phyloP scores from a whole-genome alignment of 768 basidiomycete species.

The Mrakia gelida region DNA sequence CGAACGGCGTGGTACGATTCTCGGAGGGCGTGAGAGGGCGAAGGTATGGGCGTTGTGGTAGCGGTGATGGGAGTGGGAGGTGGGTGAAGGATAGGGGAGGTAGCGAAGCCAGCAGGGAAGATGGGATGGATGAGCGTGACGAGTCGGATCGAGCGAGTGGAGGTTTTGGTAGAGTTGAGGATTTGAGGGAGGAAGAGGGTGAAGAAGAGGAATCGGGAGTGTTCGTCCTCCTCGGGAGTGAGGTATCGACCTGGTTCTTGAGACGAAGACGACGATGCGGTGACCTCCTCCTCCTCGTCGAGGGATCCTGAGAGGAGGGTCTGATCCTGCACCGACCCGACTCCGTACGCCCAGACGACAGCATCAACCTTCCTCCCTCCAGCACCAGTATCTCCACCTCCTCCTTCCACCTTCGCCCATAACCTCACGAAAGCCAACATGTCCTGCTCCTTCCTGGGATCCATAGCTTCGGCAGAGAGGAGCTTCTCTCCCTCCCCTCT shows the following conservation, averaged over 20 bases:
- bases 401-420: constrained; percentile 19
- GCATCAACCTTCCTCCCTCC: constrained; percentile 29
- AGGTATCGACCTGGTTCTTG: not conserved
- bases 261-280: not conserved
- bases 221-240: constrained; percentile 12
- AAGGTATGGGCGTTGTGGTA: not conserved
- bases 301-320: not conserved
- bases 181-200: constrained; percentile 32
- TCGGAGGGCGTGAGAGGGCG: not conserved
- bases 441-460: constrained; percentile 5
- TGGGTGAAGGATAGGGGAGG: constrained; percentile 21
- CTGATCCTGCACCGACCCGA: constrained; percentile 16
- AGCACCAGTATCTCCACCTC: not conserved
- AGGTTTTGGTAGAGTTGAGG: constrained; percentile 22
- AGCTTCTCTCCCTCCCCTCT: constrained; percentile 20
- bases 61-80: not conserved
- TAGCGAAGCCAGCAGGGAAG: constrained; percentile 30
- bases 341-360: constrained; percentile 31
- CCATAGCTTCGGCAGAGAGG: constrained; percentile 28
- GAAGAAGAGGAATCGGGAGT: constrained; percentile 29
- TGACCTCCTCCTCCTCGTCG: not conserved
- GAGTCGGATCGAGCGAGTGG: constrained; percentile 23
- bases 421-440: constrained; percentile 22
- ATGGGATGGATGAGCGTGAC: constrained; percentile 30
- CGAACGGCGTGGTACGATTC: constrained; percentile 29